phyloP scores from a whole-genome alignment of 345 rosid species.

The Eucalyptus fibrosa region DNA sequence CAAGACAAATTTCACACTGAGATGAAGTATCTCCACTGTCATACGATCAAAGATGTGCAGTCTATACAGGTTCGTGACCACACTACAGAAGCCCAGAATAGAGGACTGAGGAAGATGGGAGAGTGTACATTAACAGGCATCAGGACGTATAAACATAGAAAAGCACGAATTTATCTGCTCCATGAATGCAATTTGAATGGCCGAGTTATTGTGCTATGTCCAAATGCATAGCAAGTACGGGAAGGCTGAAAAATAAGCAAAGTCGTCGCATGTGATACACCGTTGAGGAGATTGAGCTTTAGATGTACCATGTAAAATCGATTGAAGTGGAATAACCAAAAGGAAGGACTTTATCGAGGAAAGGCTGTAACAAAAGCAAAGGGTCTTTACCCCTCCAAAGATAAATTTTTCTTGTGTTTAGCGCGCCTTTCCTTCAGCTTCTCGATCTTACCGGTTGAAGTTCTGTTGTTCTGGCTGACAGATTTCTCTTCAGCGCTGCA shows the following conservation, averaged over 20 bases:
- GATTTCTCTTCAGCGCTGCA: slow-evolving; percentile 92
- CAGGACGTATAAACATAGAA: background rate
- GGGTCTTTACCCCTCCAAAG: slow-evolving; percentile 20
- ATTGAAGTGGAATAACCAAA: background rate
- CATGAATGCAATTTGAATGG: background rate
- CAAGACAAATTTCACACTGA: background rate
- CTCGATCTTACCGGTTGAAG: slow-evolving; percentile 28
- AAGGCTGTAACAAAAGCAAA: background rate
- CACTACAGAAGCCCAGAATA: background rate
- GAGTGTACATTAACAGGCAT: background rate
- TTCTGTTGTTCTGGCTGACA: slow-evolving; percentile 48
- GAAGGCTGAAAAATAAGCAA: background rate
- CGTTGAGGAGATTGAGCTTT: background rate
- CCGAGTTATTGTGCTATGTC: background rate
- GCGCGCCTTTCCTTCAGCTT: slow-evolving; percentile 47
- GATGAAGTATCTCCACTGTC: background rate
- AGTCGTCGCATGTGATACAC: background rate
- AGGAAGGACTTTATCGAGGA: background rate
- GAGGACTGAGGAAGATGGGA: background rate
- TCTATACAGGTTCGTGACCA: background rate
- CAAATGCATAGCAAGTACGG: background rate
- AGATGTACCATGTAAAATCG: background rate
- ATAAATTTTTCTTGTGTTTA: slow-evolving; percentile 43
- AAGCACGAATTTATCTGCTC: background rate
- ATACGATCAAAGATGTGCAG: background rate